These are phyloP conservation scores for Nothopassalora personata DNA, from an alignment of 2,329 filamentous ascomycete species.

Conservation along the genomic window DNA sequence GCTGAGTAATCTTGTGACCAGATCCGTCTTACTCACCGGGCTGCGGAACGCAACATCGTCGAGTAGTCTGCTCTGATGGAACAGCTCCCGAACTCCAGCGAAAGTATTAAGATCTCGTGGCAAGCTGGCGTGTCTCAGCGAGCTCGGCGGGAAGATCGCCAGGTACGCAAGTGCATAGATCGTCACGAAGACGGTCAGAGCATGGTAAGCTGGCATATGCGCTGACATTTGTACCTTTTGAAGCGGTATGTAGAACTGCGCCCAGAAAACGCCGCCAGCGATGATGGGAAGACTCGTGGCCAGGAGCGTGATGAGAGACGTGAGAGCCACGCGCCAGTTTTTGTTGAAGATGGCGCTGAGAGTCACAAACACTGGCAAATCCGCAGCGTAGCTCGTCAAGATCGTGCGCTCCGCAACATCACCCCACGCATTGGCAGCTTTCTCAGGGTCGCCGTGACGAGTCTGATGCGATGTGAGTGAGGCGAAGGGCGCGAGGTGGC, in stretches of 20 bases:
- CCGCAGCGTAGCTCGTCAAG: slow-evolving; percentile 65
- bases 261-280: slow-evolving; percentile 67
- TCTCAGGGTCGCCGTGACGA: slow-evolving; percentile 17
- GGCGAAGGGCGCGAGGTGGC: slow-evolving; percentile 64
- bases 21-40: slow-evolving; percentile 60
- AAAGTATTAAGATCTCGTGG: slow-evolving; percentile 56
- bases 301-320: slow-evolving; percentile 56
- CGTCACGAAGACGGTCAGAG: slow-evolving; percentile 66
- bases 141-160: slow-evolving; percentile 60
- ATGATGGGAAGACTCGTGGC: slow-evolving; percentile 62
- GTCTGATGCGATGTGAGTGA: slow-evolving; percentile 46
- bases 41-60: slow-evolving; percentile 68
- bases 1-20: slow-evolving; percentile 63
- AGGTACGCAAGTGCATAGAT: slow-evolving; percentile 64
- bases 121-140: slow-evolving; percentile 50
- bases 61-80: slow-evolving; percentile 66
- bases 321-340: slow-evolving; percentile 60
- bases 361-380: slow-evolving; percentile 57
- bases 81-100: slow-evolving; percentile 71
- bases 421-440: slow-evolving; percentile 1
- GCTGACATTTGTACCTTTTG: slow-evolving; percentile 61
- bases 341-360: slow-evolving; percentile 54
- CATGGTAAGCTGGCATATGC: slow-evolving; percentile 65
- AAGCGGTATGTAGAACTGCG: slow-evolving; percentile 52
- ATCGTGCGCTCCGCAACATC: slow-evolving; percentile 54